A percentile compares a stretch with the other conserved stretches of the same genome.
phyloP scores from a whole-genome alignment of 495 filamentous ascomycete species.

The Penicillium fimorum region DNA sequence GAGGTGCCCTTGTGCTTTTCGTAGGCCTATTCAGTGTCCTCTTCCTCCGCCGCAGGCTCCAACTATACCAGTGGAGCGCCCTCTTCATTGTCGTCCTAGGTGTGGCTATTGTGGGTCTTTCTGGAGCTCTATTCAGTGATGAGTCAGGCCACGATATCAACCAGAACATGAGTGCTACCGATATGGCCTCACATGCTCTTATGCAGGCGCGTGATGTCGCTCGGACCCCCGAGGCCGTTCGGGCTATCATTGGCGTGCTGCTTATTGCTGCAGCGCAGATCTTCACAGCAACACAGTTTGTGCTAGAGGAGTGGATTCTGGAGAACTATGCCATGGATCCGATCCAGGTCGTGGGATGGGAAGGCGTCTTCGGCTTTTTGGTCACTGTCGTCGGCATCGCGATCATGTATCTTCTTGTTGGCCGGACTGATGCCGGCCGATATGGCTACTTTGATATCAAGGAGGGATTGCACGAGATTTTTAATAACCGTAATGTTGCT shows the following conservation, averaged over 20 bases:
- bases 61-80: constrained; percentile 84
- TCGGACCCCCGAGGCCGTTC: constrained; percentile 58
- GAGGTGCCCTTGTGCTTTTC: constrained; percentile 90
- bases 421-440: constrained; percentile 66
- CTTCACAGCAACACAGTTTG: constrained; percentile 95
- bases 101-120: constrained; percentile 85
- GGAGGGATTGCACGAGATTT: constrained; percentile 79
- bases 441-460: constrained; percentile 86
- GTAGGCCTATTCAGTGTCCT: constrained; percentile 93
- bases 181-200: constrained; percentile 26
- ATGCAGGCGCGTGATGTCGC: constrained; percentile 31
- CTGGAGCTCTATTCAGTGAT: constrained; percentile 74
- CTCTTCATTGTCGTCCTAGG: constrained; percentile 84
- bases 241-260: constrained; percentile 76
- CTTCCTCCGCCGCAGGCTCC: constrained; percentile 75
- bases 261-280: constrained; percentile 93
- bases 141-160: constrained; percentile 48
- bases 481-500: constrained; percentile 63
- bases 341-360: constrained; percentile 91
- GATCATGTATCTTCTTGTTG: constrained; percentile 72
- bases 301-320: constrained; percentile 90
- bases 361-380: constrained; percentile 87
- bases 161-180: constrained; percentile 31
- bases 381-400: constrained; percentile 79
- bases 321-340: constrained; percentile 88